Percentiles rank a stretch among this genome's conserved stretches.
Conservation (phyloP, 257 asterid species). For the Rubia yunnanensis region DNA sequence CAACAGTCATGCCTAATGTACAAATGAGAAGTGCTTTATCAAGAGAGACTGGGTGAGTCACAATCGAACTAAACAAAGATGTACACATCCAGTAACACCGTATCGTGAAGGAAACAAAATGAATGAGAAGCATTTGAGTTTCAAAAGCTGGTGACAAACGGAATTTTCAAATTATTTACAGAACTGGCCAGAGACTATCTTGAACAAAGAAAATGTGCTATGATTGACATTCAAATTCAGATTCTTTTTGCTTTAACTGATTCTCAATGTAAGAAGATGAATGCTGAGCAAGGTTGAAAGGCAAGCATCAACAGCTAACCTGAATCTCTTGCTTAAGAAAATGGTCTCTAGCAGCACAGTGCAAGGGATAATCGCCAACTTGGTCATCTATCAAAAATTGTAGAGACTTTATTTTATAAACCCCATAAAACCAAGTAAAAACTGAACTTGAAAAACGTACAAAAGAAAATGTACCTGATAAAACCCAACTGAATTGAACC, state of each 20-base stretch:
- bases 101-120: not conserved
- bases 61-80: not conserved
- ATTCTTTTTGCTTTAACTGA: conserved; percentile 6
- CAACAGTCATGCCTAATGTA: not conserved
- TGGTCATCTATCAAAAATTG: conserved; percentile 54
- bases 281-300: not conserved
- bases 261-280: not conserved
- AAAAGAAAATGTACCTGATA: conserved; percentile 48
- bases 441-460: not conserved
- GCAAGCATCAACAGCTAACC: conserved; percentile 27
- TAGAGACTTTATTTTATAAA: conserved; percentile 17
- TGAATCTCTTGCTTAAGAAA: conserved; percentile 75
- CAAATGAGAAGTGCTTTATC: not conserved
- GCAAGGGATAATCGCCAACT: conserved; percentile 93
- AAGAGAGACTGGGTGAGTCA: not conserved
- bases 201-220: not conserved
- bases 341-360: conserved; percentile 78
- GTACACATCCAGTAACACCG: not conserved
- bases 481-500: conserved; percentile 89
- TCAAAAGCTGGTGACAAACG: not conserved
- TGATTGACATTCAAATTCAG: not conserved
- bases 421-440: not conserved
- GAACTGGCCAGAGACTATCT: not conserved
- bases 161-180: not conserved
- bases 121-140: not conserved